Evolutionary conservation across 2,329 filamentous ascomycete genomes (phyloP), one percentile per base, ranked within the genome.

Genomic region (Nemania sp.): DNA sequence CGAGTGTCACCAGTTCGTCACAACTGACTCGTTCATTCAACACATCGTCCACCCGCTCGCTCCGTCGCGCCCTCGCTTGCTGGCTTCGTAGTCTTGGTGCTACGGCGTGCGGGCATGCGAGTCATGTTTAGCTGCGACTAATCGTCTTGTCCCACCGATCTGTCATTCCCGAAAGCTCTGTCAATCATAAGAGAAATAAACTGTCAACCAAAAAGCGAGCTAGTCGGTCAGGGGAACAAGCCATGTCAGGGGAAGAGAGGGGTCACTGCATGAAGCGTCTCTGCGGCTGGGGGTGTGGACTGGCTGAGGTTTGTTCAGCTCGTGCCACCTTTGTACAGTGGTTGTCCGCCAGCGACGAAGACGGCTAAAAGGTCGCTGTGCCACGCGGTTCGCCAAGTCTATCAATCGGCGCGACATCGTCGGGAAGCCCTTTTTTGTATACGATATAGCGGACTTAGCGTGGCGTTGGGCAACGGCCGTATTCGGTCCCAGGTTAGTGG

Each of bases 391-490:
- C 50, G 60, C 57, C 54, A 65, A 60, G 54, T 40, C 37, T 35
- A 51, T 29, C 48, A 29, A 32, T 50, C 25, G 57, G 57, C 52
- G 52, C 51, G 49, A 62, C 59, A 48, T 57, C 48, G 56, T 47
- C 48, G 54, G 58, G 13, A 25, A 25, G 20, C 39, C 58, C n/a
- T n/a, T n/a, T n/a, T 55, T 48, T 17, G 47, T 40, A 49, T 11
- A 29, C 25, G 25, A 29, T 57, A 56, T 45, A 53, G 47, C 52
- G 48, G 37, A 45, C 50, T 47, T 56, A 21, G 48, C 50, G 21
- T 52, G 43, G 47, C 48, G 49, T 46, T 35, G 42, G 42, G 40
- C 54, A 60, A 53, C 64, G 64, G 64, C 64, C 64, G 64, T 64
- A 65, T 37, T 56, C 59, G 62, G 56, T 62, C 53, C 59, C 52